Evolutionary conservation across 2,329 filamentous ascomycete species (phyloP), one percentile per base, ranked within the genome.

Genomic region (Stromatinia cepivora): DNA sequence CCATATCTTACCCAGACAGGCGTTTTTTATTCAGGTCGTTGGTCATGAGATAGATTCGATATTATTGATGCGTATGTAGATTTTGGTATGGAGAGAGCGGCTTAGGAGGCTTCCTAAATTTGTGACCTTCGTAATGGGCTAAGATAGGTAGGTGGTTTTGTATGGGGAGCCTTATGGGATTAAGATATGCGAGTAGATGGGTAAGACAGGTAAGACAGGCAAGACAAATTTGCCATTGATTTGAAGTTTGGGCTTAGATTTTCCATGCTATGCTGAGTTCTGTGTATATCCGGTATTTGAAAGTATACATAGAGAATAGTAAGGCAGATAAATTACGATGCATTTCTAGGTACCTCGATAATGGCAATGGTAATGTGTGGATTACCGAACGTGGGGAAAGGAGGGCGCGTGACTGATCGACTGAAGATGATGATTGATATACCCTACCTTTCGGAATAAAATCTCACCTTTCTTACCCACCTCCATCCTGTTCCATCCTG

Each of bases 311-410:
- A 42, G 39, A 42, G 15, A 15, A 42, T 42, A 42, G 13, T n/a
- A 36, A 36, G 53, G 31, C 53, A 56, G 31, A 52, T 13, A n/a
- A 20, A 28, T 62, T 42, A n/a, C 22, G 36, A 25, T 22, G 6
- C 17, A 56, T 36, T n/a, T 36, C 20, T 22, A 0, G 1, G 28
- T 17, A 28, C 25, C 31, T n/a, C 28, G 34, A n/a, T 36, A 56
- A 36, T n/a, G 53, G 31, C 20, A 1, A 56, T 56, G 2, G 7
- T n/a, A 34, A 42, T 42, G 10, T 34, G 34, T n/a, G 22, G 22
- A 7, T 39, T 39, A 25, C 54, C 54, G 54, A 57, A n/a, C 54
- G 54, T 57, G 54, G 54, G 22, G 54, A 57, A 57, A 57, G 34
- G 34, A 57, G 54, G 54, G 11, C 17, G 54, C 54, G 54, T 57